Evolutionary conservation across 768 basidiomycete genomes (phyloP).

Genomic region (Leccinum incarnatum): DNA sequence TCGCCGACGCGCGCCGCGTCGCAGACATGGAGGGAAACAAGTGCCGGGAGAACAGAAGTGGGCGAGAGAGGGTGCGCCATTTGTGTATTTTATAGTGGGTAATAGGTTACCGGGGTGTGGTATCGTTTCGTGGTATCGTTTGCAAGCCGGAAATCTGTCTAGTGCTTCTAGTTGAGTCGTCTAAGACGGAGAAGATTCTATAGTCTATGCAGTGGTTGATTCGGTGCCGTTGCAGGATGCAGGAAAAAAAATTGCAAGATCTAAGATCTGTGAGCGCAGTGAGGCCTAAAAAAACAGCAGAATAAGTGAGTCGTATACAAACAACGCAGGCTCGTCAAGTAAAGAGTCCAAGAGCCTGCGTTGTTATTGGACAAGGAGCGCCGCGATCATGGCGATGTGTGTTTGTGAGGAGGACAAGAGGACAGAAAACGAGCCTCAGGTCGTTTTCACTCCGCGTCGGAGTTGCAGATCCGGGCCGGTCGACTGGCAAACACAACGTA

Average conservation of each 20-base stretch:
- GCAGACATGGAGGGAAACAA: conserved; percentile 40
- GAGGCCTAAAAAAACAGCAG: not conserved
- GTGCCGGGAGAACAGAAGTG: conserved; percentile 54
- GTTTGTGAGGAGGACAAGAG: conserved; percentile 4
- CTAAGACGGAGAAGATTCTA: conserved; percentile 8
- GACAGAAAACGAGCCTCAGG: not conserved
- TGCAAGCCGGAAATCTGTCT: conserved; percentile 5
- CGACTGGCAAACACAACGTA: not conserved
- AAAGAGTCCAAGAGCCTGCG: conserved; percentile 36
- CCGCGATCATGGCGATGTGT: conserved; percentile 37
- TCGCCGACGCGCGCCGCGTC: conserved; percentile 37
- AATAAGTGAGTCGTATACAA: not conserved
- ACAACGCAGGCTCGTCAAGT: conserved; percentile 23
- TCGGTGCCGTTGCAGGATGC: not conserved
- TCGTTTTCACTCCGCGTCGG: conserved; percentile 14
- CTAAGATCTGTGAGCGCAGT: conserved; percentile 6
- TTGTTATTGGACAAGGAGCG: conserved; percentile 52
- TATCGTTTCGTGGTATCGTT: conserved; percentile 6
- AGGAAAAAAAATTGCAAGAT: conserved; percentile 1
- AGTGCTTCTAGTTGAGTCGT: conserved; percentile 5
- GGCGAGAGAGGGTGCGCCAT: conserved; percentile 35
- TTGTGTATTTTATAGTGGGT: not conserved
- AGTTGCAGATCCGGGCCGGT: not conserved
- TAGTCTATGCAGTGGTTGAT: conserved; percentile 8
- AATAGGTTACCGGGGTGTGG: not conserved